These are phyloP conservation scores for Lasiosphaeria hispida DNA, from an alignment of 495 filamentous ascomycete species.

Conservation along the genomic window DNA sequence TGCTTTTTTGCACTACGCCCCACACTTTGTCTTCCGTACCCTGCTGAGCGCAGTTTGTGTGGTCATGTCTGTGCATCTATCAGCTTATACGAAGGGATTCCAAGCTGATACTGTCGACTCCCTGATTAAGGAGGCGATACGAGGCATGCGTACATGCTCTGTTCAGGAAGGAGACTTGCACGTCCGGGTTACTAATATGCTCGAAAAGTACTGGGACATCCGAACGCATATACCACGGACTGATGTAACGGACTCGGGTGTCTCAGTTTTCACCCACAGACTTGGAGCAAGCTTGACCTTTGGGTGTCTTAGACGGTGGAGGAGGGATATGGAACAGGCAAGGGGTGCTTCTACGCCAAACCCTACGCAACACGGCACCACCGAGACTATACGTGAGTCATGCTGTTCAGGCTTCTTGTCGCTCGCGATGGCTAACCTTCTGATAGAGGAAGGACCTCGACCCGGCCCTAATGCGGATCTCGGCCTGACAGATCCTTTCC, in stretches of 20 bases:
- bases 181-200: conserved; percentile 32
- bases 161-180: conserved; percentile 34
- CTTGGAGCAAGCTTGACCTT: conserved; percentile 41
- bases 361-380: not conserved
- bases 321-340: conserved; percentile 32
- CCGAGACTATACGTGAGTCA: conserved; percentile 17
- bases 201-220: conserved; percentile 36
- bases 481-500: conserved; percentile 31
- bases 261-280: conserved; percentile 32
- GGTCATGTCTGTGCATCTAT: conserved; percentile 39
- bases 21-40: conserved; percentile 42
- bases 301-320: conserved; percentile 41
- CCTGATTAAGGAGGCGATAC: conserved; percentile 24
- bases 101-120: conserved; percentile 19
- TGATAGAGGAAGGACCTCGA: conserved; percentile 14
- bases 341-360: conserved; percentile 18
- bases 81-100: conserved; percentile 29
- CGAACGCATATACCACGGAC: conserved; percentile 17
- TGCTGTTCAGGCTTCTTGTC: not conserved
- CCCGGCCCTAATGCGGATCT: conserved; percentile 21
- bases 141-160: conserved; percentile 23
- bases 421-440: not conserved
- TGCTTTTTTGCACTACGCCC: conserved; percentile 38
- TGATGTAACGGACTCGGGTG: conserved; percentile 16
- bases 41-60: conserved; percentile 36